Base-by-base conservation (phyloP, 108 stramenopile genomes). In the Cyclostephanos tholiformis region DNA sequence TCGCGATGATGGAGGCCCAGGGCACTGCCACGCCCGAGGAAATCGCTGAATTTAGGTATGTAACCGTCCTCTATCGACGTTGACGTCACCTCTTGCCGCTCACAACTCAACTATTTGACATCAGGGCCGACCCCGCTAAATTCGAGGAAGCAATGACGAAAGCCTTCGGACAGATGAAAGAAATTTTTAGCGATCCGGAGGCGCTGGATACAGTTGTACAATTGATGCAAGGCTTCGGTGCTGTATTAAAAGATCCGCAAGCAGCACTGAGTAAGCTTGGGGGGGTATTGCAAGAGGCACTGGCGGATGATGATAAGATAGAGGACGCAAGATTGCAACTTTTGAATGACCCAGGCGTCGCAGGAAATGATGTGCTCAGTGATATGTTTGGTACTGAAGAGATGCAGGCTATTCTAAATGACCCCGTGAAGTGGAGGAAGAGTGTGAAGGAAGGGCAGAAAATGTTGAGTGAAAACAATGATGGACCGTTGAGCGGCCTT, bases 91-190 rank as follows among this genome's bases (percentile, higher is more conserved):
- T n/a, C n/a, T n/a, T n/a, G n/a, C n/a, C n/a, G n/a, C n/a, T n/a
- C n/a, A n/a, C n/a, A n/a, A n/a, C n/a, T n/a, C n/a, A n/a, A n/a
- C n/a, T n/a, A n/a, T n/a, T n/a, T n/a, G n/a, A n/a, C n/a, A n/a
- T n/a, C 64, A 84, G 86, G 67, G 83, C 80, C 4, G 87, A 95
- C 74, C 87, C 89, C 16, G 88, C 65, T 20, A 89, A 88, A 50
- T 91, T 95, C 66, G 84, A 91, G 57, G 77, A 88, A 63, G 81
- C 88, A 67, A 92, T 95, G 91, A 76, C 80, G 46, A 82, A 87
- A 60, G 84, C 88, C 13, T 89, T 91, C 67, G 82, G 71, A 17
- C 85, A 91, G 73, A 90, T 91, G 87, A 51, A 86, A 48, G 65
- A 82, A 27, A 63, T 95, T 29, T 90, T 95, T 65, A 72, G 71